phyloP scores from a whole-genome alignment of 306 rosid genomes.

The Albizia julibrissin region DNA sequence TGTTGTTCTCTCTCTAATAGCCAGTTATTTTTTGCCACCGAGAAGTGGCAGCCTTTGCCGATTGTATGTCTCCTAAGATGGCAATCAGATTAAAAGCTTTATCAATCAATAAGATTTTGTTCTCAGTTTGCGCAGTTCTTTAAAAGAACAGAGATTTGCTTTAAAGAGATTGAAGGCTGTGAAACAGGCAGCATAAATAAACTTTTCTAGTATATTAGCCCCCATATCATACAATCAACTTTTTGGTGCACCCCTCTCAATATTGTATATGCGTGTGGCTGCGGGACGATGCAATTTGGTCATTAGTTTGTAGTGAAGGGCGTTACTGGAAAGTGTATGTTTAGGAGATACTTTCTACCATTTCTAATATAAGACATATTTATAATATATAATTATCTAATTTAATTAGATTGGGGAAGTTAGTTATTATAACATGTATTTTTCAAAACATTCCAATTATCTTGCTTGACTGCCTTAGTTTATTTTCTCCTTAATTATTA shows the following conservation, averaged over 20 bases:
- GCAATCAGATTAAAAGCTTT: slow-evolving; percentile 21
- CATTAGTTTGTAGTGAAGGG: neutral
- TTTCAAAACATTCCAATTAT: no score
- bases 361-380: no score
- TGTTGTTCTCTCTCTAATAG: neutral
- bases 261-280: neutral
- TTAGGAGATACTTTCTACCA: neutral
- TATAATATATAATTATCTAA: no score
- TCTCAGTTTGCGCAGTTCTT: neutral
- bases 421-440: no score
- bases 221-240: neutral
- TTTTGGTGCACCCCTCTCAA: neutral
- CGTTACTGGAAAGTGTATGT: neutral
- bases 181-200: neutral
- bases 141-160: neutral
- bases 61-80: slow-evolving; percentile 4
- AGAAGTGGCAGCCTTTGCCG: neutral
- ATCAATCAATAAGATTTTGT: neutral
- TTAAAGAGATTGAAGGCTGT: neutral
- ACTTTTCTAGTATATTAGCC: neutral
- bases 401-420: no score
- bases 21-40: neutral
- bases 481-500: no score
- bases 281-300: neutral
- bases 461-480: no score